Evolutionary conservation across 495 filamentous ascomycete genomes (phyloP), one percentile per base, ranked within the genome.

Genomic region (Aspergillus homomorphus): DNA sequence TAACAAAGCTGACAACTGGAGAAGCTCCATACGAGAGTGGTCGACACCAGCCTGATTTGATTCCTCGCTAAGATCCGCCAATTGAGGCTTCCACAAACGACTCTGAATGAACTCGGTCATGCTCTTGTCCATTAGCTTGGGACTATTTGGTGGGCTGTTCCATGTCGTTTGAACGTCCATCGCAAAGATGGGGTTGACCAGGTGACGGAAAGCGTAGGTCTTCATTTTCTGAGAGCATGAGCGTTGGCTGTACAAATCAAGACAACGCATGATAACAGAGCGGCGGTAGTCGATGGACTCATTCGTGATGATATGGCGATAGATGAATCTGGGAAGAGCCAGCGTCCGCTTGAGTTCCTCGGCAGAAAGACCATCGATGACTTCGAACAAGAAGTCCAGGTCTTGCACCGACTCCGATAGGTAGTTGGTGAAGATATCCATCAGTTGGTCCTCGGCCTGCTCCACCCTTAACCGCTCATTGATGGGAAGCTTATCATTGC

Each of bases 111-210:
- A 87, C 54, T 98, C 93, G 33, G 91, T 92, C 76, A 98, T 85
- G 20, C 85, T 79, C 73, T 87, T 90, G 67, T 98, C 92, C 68
- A 98, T 88, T 19, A 99, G 74, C 51, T 88, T 87, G 16, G 87
- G 87, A 4, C 82, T 81, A 65, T 86, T 87, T 16, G 78, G 64
- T 4, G 75, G 69, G 21, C 73, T 77, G 50, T 82, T 79, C 70
- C 75, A 76, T 1, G 73, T 73, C n/a, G 57, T 57, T 82, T 90
- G 90, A 46, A 96, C 88, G 72, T 99, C 95, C 91, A 95, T 96
- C 2, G 94, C 93, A 48, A 99, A 84, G 44, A 98, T 95, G 0
- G 95, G 94, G 67, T 99, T 99, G 51, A 98, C 90, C 22, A 99
- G 78, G 63, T 96, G 83, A 60, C 88, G 90, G 65, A 98, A 91